phyloP scores from a whole-genome alignment of 495 filamentous ascomycete species.

The Penicillium maclennaniae region DNA sequence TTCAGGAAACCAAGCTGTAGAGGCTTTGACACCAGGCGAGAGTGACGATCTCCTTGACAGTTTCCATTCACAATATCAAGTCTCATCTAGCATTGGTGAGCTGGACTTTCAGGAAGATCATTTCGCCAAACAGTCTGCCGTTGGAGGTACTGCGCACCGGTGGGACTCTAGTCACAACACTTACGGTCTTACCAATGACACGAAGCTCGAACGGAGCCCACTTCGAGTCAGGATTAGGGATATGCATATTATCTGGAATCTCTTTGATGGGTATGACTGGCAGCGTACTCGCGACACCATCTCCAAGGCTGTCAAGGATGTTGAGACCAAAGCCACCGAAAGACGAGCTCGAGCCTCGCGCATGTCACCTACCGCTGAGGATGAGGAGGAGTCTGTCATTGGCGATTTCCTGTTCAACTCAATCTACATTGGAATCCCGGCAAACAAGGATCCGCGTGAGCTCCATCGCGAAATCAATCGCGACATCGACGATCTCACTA shows the following conservation, averaged over 20 bases:
- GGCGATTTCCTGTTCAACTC: constrained; percentile 97
- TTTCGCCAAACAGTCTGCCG: constrained; percentile 60
- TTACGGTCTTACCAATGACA: constrained; percentile 62
- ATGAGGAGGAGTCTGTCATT: constrained; percentile 82
- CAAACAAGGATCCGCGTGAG: constrained; percentile 77
- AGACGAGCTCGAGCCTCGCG: constrained; percentile 51
- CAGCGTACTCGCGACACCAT: constrained; percentile 80
- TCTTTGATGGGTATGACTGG: constrained; percentile 99
- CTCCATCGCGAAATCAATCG: constrained; percentile 80
- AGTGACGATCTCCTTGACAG: constrained; percentile 57
- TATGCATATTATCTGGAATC: constrained; percentile 93
- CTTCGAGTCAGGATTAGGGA: constrained; percentile 75
- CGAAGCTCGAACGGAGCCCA: constrained; percentile 63
- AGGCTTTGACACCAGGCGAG: constrained; percentile 25
- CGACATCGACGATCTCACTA: constrained; percentile 77
- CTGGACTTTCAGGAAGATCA: constrained; percentile 77
- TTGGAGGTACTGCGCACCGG: constrained; percentile 66
- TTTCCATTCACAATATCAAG: constrained; percentile 55
- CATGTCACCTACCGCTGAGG: constrained; percentile 46
- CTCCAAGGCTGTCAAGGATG: constrained; percentile 76
- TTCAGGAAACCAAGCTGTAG: constrained; percentile 34
- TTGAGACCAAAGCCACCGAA: constrained; percentile 77
- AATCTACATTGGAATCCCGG: constrained; percentile 91
- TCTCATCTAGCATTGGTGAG: constrained; percentile 45
- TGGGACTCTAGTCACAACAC: constrained; percentile 74